Conservation (phyloP, 305 asterid genomes). For the Solanum aculeatissimum region DNA sequence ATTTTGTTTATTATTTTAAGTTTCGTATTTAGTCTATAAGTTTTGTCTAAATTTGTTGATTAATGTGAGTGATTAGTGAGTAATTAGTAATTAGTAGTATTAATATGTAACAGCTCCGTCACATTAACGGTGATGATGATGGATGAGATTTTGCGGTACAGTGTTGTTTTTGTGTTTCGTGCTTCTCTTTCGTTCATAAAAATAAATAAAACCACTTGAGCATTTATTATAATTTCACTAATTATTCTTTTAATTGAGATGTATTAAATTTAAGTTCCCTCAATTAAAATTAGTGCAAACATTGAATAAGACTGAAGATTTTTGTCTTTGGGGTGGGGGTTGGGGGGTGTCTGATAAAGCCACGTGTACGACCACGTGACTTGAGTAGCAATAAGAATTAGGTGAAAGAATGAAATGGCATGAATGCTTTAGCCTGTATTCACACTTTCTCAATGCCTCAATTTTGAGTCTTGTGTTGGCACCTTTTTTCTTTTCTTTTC, state of each 20-base stretch:
- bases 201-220: neutral
- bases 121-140: conserved; percentile 23
- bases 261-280: neutral
- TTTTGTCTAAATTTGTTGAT: conserved; percentile 13
- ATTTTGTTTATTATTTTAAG: neutral
- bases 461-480: neutral
- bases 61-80: neutral
- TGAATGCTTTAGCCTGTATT: conserved; percentile 16
- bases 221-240: neutral
- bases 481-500: neutral
- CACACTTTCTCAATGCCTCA: neutral
- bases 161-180: conserved; percentile 13
- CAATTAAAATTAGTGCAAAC: neutral
- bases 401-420: conserved; percentile 55
- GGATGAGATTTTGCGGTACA: conserved; percentile 15
- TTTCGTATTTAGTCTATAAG: neutral
- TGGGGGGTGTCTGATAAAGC: conserved; percentile 1
- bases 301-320: neutral
- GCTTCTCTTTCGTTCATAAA: neutral
- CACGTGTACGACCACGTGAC: conserved; percentile 58
- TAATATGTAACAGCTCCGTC: conserved; percentile 12
- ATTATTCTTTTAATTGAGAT: neutral
- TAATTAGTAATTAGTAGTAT: neutral
- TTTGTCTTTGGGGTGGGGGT: neutral
- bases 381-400: conserved; percentile 23